These are phyloP conservation scores for Nepenthes mirabilis DNA, from an alignment of 148 eudicot genomes.

Conservation along the genomic window DNA sequence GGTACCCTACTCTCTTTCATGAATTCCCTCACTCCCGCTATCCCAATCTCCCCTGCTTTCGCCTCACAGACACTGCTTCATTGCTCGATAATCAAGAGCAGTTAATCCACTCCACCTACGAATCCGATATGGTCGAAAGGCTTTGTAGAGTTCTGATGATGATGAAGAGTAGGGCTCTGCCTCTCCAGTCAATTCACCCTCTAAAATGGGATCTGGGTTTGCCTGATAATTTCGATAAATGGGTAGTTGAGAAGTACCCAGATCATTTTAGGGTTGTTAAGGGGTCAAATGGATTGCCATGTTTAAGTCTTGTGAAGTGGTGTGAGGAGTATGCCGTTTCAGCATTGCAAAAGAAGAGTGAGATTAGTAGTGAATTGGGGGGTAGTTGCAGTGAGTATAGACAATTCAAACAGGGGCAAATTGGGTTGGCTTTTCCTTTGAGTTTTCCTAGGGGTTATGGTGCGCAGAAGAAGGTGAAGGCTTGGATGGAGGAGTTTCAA, in stretches of 20 bases:
- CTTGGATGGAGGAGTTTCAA: constrained; percentile 98
- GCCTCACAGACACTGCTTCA: constrained; percentile 45
- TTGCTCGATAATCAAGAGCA: constrained; percentile 46
- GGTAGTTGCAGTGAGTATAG: constrained; percentile 17
- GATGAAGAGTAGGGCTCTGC: constrained; percentile 35
- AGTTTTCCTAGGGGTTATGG: constrained; percentile 90
- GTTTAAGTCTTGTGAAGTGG: constrained; percentile 54
- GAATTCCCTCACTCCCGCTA: constrained; percentile 78
- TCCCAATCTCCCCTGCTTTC: constrained; percentile 61
- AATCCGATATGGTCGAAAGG: constrained; percentile 35
- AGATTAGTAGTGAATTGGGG: constrained; percentile 17
- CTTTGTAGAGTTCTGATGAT: constrained; percentile 64
- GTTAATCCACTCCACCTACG: constrained; percentile 22
- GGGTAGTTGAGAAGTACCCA: constrained; percentile 34
- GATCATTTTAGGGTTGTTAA: constrained; percentile 42
- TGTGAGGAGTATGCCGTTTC: constrained; percentile 58
- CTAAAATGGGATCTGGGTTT: constrained; percentile 87
- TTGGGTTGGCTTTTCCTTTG: constrained; percentile 51
- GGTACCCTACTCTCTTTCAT: constrained; percentile 75
- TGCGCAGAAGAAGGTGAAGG: constrained; percentile 67
- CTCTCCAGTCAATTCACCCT: constrained; percentile 42
- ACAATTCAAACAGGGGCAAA: constrained; percentile 49
- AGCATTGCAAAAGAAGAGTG: constrained; percentile 40
- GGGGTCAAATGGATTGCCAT: constrained; percentile 35
- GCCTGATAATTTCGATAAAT: constrained; percentile 58